Percentiles rank a stretch among this genome's conserved stretches.
phyloP scores from a whole-genome alignment of 2,329 filamentous ascomycete genomes.

The Cytospora piceicola region DNA sequence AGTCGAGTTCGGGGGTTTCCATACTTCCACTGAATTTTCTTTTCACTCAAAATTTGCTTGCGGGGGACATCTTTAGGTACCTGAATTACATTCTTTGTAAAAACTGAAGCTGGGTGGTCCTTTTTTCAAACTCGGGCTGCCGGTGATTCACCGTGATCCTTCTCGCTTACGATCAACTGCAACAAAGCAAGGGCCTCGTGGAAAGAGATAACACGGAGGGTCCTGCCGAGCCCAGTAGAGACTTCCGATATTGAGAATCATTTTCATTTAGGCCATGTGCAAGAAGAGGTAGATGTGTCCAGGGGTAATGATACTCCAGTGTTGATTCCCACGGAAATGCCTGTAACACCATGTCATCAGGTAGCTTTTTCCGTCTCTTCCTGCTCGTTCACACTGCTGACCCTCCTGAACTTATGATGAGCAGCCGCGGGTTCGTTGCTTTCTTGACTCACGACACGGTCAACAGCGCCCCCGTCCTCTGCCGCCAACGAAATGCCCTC shows the following conservation, averaged over 20 bases:
- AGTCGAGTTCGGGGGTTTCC: slow-evolving; percentile 31
- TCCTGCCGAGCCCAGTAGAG: neutral
- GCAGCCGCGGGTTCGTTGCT: slow-evolving; percentile 23
- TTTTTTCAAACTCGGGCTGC: neutral
- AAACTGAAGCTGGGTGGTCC: slow-evolving; percentile 15
- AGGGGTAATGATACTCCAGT: neutral
- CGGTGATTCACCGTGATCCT: neutral
- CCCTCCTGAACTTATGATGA: slow-evolving; percentile 47
- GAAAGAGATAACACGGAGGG: neutral
- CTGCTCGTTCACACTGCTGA: slow-evolving; percentile 59
- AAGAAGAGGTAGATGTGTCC: neutral
- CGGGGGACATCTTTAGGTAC: neutral
- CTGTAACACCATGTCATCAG: neutral
- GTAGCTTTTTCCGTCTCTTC: slow-evolving; percentile 59
- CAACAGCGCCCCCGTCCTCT: slow-evolving; percentile 30
- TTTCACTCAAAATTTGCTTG: slow-evolving; percentile 22
- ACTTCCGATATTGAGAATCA: neutral
- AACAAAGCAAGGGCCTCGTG: neutral
- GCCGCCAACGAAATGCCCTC: slow-evolving; percentile 30
- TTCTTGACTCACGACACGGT: slow-evolving; percentile 6
- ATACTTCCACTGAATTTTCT: slow-evolving; percentile 20
- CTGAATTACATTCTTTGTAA: slow-evolving; percentile 24
- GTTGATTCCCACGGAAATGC: neutral
- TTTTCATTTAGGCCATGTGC: neutral
- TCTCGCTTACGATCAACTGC: neutral